Evolutionary conservation across 179 eudicot genomes (phyloP).

Genomic region (Nepenthes alata): DNA sequence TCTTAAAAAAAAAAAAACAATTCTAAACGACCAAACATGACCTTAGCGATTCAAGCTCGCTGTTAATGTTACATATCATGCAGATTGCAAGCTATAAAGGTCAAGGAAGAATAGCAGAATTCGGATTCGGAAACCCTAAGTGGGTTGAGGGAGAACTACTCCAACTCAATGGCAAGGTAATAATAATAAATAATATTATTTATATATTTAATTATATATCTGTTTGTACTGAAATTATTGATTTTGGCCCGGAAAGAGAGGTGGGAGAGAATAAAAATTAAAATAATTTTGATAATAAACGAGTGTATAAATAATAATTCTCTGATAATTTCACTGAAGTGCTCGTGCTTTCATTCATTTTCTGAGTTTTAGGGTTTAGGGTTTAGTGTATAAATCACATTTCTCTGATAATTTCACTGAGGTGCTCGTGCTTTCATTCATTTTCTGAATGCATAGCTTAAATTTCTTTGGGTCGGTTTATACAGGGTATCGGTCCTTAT

Average conservation of each 20-base stretch:
- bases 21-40: not conserved
- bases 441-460: too few species aligned
- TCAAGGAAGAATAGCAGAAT: conserved; percentile 90
- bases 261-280: too few species aligned
- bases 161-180: conserved; percentile 94
- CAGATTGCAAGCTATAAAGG: conserved; percentile 84
- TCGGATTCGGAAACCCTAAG: conserved; percentile 68
- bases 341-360: too few species aligned
- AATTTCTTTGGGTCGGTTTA: not conserved
- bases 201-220: not conserved
- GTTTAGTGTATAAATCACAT: too few species aligned
- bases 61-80: not conserved
- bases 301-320: too few species aligned
- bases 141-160: conserved; percentile 98
- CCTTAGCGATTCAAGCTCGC: not conserved
- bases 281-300: too few species aligned
- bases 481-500: conserved; percentile 77
- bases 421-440: too few species aligned
- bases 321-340: too few species aligned
- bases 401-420: too few species aligned
- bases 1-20: too few species aligned
- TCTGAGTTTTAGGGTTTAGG: too few species aligned
- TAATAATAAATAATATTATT: not conserved
- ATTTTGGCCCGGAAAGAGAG: too few species aligned
- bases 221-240: not conserved